Evolutionary conservation across 768 basidiomycete genomes (phyloP), one percentile per base, ranked within the genome.

Genomic region (Melanogaster broomeanus): DNA sequence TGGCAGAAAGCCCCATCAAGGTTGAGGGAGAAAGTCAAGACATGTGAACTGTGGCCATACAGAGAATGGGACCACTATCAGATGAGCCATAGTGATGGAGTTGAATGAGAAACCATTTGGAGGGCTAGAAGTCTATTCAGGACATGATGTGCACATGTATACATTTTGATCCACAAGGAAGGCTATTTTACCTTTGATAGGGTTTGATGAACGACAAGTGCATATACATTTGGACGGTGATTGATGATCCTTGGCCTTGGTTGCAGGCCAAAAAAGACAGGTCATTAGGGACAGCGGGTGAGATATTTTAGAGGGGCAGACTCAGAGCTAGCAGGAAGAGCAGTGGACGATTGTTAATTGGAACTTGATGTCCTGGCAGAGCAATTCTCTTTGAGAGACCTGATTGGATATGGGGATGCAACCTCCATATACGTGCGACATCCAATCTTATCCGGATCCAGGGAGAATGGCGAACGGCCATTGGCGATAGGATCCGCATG

Each of bases 1-100:
- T 61, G 22, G 68, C 68, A 6, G 67, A 69, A 42, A 68, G 63
- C 27, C 63, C 63, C 24, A 48, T 58, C 45, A 47, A 50, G 6
- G 56, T 30, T 56, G 46, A 3, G 61, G 28, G 38, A 2, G 11
- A 38, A 60, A 51, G 21, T 58, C 63, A 42, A 59, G 55, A 34
- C 48, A 52, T 9, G 28, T 24, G 28, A 10, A 47, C 15, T 30
- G 22, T 11, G 53, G 42, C n/a, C n/a, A 9, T 13, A 25, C 13
- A 40, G 22, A 22, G 10, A 38, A 42, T 6, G 21, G n/a, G 35
- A 39, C 18, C 15, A 0, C 18, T 39, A 11, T 46, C 18, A 27
- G 2, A 24, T 47, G 25, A 6, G 41, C 39, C 21, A 15, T 40
- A 4, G 42, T 18, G 9, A 10, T n/a, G 10, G 24, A 47, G 58